Conservation (phyloP, 2,329 filamentous ascomycete species). For the Sporothrix humicola region DNA sequence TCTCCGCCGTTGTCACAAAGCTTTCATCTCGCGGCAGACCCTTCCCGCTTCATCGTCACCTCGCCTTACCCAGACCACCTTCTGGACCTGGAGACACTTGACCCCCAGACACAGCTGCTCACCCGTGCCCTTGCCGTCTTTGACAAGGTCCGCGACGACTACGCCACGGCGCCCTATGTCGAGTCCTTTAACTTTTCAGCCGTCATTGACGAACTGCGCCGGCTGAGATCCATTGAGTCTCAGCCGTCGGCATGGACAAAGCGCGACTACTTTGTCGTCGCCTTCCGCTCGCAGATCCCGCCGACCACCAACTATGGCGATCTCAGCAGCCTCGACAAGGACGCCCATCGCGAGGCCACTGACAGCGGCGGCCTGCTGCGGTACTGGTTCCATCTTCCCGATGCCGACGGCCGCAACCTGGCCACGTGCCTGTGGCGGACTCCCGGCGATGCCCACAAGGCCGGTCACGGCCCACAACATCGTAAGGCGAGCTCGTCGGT, state of each 20-base stretch:
- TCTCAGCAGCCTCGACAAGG: conserved; percentile 75
- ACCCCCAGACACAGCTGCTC: conserved; percentile 69
- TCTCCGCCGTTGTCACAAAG: neutral
- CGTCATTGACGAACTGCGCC: conserved; percentile 63
- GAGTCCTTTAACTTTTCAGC: conserved; percentile 78
- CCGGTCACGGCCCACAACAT: conserved; percentile 65
- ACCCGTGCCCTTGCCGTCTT: conserved; percentile 73
- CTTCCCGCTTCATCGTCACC: conserved; percentile 58
- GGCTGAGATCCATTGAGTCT: conserved; percentile 50
- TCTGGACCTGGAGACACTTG: conserved; percentile 71
- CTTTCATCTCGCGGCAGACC: neutral
- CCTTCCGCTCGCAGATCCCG: conserved; percentile 77
- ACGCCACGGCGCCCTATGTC: conserved; percentile 75
- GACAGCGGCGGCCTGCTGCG: conserved; percentile 80
- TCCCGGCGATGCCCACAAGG: conserved; percentile 63
- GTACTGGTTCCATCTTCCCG: conserved; percentile 86
- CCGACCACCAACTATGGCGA: conserved; percentile 69
- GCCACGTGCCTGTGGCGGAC: conserved; percentile 77
- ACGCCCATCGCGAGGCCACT: conserved; percentile 79
- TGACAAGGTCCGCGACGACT: conserved; percentile 67
- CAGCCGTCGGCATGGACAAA: conserved; percentile 57
- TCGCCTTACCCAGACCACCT: conserved; percentile 80
- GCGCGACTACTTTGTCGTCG: conserved; percentile 79
- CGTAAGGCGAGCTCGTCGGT: conserved; percentile 69
- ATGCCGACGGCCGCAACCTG: conserved; percentile 74